A percentile compares a stretch with the other conserved stretches of the same genome.
phyloP scores from a whole-genome alignment of 1,139 yeast species.

The Arxiozyma telluris region DNA sequence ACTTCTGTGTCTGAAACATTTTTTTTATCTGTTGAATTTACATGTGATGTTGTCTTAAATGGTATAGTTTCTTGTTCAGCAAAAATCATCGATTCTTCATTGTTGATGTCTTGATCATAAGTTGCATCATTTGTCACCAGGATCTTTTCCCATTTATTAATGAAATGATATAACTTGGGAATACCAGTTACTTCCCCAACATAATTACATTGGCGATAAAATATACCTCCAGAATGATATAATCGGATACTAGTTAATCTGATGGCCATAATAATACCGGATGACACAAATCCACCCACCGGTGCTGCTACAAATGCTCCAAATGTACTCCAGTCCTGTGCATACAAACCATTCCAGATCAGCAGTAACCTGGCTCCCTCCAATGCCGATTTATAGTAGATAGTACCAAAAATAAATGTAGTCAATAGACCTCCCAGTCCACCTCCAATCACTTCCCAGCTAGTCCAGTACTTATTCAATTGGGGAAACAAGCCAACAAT shows the following conservation, averaged over 20 bases:
- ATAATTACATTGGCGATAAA: conserved; percentile 6
- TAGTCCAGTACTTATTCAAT: conserved; percentile 60
- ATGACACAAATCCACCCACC: conserved; percentile 60
- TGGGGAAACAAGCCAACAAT: conserved; percentile 65
- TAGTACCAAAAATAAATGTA: conserved; percentile 75
- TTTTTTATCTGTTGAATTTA: neutral
- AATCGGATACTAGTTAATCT: conserved; percentile 32
- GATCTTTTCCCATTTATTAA: neutral
- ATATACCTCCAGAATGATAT: conserved; percentile 8
- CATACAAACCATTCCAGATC: conserved; percentile 72
- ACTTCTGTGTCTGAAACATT: neutral
- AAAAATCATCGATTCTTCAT: neutral
- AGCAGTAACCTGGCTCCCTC: conserved; percentile 69
- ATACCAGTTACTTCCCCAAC: conserved; percentile 13
- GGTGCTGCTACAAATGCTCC: conserved; percentile 94
- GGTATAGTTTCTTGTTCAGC: neutral
- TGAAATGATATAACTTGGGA: neutral
- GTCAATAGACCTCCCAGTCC: conserved; percentile 74
- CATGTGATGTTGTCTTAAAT: neutral
- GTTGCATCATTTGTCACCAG: conserved; percentile 1
- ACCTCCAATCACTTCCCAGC: conserved; percentile 73
- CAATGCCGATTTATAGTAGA: conserved; percentile 60
- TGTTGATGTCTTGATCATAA: neutral
- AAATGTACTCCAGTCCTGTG: conserved; percentile 86
- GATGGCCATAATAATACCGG: conserved; percentile 42